These are phyloP conservation scores for Pythium guiyangense DNA, from an alignment of 352 stramenopile species.

Conservation along the genomic window DNA sequence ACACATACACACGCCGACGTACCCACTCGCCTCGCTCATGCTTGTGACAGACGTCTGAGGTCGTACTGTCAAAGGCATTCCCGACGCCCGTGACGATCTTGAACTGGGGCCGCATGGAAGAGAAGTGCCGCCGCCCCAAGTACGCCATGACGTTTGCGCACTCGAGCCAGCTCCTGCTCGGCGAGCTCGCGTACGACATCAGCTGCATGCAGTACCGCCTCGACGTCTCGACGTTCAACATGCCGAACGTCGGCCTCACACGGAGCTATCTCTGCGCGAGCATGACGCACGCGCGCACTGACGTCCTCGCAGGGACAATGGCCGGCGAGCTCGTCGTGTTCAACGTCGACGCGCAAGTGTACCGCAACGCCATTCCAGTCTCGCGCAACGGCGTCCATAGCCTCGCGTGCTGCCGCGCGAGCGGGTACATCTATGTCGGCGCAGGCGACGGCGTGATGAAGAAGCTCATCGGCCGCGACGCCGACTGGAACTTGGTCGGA, in stretches of 20 bases:
- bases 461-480: conserved; percentile 70
- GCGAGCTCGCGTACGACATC: conserved; percentile 71
- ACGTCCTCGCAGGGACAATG: conserved; percentile 58
- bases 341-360: conserved; percentile 58
- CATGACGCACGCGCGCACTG: conserved; percentile 47
- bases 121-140: conserved; percentile 67
- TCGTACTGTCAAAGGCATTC: conserved; percentile 67
- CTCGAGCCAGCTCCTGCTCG: conserved; percentile 56
- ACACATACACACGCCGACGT: no score
- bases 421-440: conserved; percentile 72
- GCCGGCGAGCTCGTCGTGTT: conserved; percentile 87
- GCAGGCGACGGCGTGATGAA: conserved; percentile 85
- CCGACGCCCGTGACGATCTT: conserved; percentile 56
- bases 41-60: conserved; percentile 40
- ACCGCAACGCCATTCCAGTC: conserved; percentile 56
- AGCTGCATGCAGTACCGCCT: conserved; percentile 75
- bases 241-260: conserved; percentile 67
- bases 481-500: conserved; percentile 77
- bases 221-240: conserved; percentile 54
- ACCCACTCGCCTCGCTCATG: neutral
- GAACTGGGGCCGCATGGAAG: conserved; percentile 63
- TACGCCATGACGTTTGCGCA: conserved; percentile 65
- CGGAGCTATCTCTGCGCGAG: conserved; percentile 64
- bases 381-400: conserved; percentile 76
- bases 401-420: conserved; percentile 52